Base-by-base conservation (phyloP, 83 land plant species). In the Picea abies region DNA sequence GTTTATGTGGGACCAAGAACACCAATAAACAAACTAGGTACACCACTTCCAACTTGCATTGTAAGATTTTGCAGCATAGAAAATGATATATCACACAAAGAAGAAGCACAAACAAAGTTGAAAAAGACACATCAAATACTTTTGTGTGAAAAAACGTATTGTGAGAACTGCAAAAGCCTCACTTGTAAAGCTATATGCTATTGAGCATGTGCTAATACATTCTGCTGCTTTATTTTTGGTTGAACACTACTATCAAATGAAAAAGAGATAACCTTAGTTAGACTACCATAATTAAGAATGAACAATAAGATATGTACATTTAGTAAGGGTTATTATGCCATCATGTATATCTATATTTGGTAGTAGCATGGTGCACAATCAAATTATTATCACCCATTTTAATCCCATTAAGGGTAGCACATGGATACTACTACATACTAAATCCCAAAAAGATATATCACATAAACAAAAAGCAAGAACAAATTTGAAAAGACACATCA, bases 131-230 rank as follows among this genome's bases (percentile, higher is more conserved):
- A 23, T 71, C 14, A 72, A 71, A 37, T 52, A 62, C 69, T 15
- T 15, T 71, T 12, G 32, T 52, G 23, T 11, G 0, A 23, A 29
- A 78, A 15, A 39, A 37, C 17, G 8, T n/a, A 83, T 41, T 63
- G 20, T 29, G 32, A 75, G 7, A 32, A 32, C 32, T 75, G 78
- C 78, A 26, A 32, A 26, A 26, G 49, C 19, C 37, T 39, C 80
- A 44, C 60, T 93, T 96, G 98, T 26, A 94, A 79, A 37, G 97
- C 98, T 71, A 96, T 91, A 49, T 96, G 99, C 85, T 96, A 95
- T 80, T 96, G 99, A 20, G 95, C 99, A 66, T 96, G 99, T 26
- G 88, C 88, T 78, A 96, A 84, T 0, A 96, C 90, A 73, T 80
- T 86, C 64, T 88, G 93, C 69, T 96, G 96, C 76, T 96, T 96